Evolutionary conservation across 176 grass and related monocot species (phyloP).

Genomic region (Eleusine indica): DNA sequence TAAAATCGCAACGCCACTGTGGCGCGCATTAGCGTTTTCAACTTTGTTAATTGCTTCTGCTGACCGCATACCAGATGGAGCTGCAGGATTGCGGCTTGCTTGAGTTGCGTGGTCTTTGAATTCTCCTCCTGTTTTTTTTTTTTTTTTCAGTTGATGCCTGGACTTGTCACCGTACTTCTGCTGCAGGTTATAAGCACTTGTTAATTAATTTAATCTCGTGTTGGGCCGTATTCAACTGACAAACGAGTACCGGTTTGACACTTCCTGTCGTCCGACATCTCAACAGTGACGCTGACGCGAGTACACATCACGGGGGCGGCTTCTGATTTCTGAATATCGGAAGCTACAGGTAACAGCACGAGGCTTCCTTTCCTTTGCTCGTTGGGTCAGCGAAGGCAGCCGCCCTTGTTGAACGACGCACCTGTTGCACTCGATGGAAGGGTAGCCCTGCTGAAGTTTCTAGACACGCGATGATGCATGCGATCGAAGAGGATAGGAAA

Average conservation of each 20-base stretch:
- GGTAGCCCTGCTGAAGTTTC: background rate
- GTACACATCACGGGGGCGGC: background rate
- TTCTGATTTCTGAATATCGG: background rate
- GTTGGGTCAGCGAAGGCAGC: background rate
- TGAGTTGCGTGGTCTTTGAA: slow-evolving; percentile 18
- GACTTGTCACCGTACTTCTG: background rate
- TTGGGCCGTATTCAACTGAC: background rate
- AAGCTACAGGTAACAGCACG: background rate
- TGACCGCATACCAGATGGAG: slow-evolving; percentile 22
- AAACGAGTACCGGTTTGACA: background rate
- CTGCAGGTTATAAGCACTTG: background rate
- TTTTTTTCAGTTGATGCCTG: background rate
- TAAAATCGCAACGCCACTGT: background rate
- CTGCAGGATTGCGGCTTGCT: background rate
- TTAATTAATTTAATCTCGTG: background rate
- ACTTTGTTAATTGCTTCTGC: slow-evolving; percentile 23
- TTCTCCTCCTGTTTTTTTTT: background rate
- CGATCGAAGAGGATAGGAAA: background rate
- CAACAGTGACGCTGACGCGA: background rate
- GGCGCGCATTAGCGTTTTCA: background rate
- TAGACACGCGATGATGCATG: background rate
- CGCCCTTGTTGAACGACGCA: slow-evolving; percentile 18
- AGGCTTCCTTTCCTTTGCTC: background rate
- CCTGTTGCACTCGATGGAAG: background rate
- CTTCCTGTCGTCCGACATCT: background rate